Evolutionary conservation across 2,329 filamentous ascomycete species (phyloP).

Genomic region (Didymella exigua): DNA sequence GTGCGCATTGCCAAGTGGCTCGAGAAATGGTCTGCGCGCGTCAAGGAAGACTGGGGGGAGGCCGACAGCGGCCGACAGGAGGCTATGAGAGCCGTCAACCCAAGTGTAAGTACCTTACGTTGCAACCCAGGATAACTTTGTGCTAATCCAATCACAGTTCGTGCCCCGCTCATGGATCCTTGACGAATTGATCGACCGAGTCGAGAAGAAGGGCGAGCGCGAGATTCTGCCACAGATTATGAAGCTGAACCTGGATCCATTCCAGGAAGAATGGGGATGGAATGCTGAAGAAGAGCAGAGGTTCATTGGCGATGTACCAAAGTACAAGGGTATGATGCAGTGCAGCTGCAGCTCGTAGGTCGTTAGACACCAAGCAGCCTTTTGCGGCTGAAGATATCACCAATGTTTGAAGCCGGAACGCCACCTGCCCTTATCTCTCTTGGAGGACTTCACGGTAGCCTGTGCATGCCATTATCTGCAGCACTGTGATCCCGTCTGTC

Average conservation of each 20-base stretch:
- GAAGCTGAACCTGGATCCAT: conserved; percentile 83
- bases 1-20: conserved; percentile 79
- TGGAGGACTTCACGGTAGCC: too few relatives aligned
- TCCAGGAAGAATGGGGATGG: conserved; percentile 75
- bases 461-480: too few relatives aligned
- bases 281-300: conserved; percentile 77
- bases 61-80: conserved; percentile 62
- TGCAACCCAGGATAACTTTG: not conserved
- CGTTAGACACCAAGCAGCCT: not conserved
- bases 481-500: too few relatives aligned
- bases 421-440: too few relatives aligned
- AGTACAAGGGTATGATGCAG: conserved; percentile 78
- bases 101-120: conserved; percentile 60
- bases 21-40: conserved; percentile 72
- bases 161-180: conserved; percentile 89
- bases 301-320: conserved; percentile 85
- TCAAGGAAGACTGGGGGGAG: conserved; percentile 76
- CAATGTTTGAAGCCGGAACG: too few relatives aligned
- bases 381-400: too few relatives aligned
- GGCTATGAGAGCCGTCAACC: conserved; percentile 86
- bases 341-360: conserved; percentile 84
- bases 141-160: conserved; percentile 59
- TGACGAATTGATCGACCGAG: conserved; percentile 87
- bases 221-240: conserved; percentile 78
- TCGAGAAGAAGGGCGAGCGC: conserved; percentile 82